Evolutionary conservation across 192 early-diverging fungal genomes (phyloP), one percentile per base, ranked within the genome.

Genomic region (Backusella mclennaniae): DNA sequence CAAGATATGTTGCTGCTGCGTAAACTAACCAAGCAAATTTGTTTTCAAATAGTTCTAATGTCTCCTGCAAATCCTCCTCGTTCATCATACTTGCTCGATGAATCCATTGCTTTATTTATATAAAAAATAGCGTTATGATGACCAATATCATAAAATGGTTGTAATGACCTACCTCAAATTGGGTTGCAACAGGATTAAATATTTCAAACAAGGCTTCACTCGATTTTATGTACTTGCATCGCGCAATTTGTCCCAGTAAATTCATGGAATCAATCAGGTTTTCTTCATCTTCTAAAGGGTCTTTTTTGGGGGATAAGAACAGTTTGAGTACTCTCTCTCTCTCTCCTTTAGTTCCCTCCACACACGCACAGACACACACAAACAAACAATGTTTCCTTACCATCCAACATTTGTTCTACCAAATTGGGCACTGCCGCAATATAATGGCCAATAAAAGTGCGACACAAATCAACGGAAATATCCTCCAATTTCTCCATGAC

Each of bases 11-110:
- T 2, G 89, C 92, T 42, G 90, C 88, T 9, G 92, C 89, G 44
- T 96, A 95, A n/a, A 95, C 87, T 33, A 95, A 79, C 93, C 93
- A 96, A 0, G 94, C 89, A 73, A 96, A 84, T 82, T 95, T 92
- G 49, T 78, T 86, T 76, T 93, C 89, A 21, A 85, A 81, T 8
- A 88, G 71, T 0, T 74, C 69, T 4, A 92, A 59, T 6, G 81
- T 83, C 31, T 88, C 83, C 14, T 84, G 87, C 75, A 84, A 69
- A 41, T 80, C 84, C 0, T 81, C 82, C 6, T 76, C 72, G 39
- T 73, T 67, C 41, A 71, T 72, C 36, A 67, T 42, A 41, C 70
- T 71, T 29, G 74, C 74, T 21, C 67, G 44, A 49, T 35, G 19
- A 56, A 76, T 76, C 41, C 72, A 66, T 19, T 73, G 74, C 56